A percentile compares a stretch with the other conserved stretches of the same genome.
phyloP scores from a whole-genome alignment of 2,329 filamentous ascomycete genomes.

The Diaporthe ilicicola region DNA sequence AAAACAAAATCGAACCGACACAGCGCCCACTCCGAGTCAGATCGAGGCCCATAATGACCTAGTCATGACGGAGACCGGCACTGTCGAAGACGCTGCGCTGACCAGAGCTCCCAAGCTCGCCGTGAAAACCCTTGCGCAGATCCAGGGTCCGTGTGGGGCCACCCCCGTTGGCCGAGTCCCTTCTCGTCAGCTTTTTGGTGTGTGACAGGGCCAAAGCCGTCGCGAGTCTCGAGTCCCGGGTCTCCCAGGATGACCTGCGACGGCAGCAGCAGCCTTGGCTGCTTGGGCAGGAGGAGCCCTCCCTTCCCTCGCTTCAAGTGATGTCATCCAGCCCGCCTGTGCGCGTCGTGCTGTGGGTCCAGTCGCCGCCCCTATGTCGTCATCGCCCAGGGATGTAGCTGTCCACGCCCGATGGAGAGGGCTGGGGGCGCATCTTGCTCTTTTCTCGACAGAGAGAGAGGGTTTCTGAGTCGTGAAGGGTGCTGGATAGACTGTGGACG shows the following conservation, averaged over 20 bases:
- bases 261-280: background rate
- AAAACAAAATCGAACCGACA: background rate
- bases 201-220: background rate
- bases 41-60: conserved; percentile 1
- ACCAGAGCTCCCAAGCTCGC: background rate
- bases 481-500: background rate
- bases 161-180: background rate
- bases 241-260: background rate
- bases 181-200: background rate
- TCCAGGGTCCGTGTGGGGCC: conserved; percentile 4
- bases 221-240: background rate
- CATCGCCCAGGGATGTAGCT: background rate
- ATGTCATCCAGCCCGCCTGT: background rate
- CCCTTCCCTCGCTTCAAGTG: background rate
- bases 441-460: background rate
- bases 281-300: background rate
- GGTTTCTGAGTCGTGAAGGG: background rate
- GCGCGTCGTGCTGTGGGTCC: conserved; percentile 11
- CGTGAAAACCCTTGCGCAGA: conserved; percentile 2
- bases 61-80: conserved; percentile 2
- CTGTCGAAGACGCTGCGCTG: background rate
- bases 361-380: background rate
- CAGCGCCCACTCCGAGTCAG: background rate
- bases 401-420: background rate
- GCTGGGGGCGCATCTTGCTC: background rate